Conservation (phyloP, 805 yeast genomes). For the Pichia eremophila region DNA sequence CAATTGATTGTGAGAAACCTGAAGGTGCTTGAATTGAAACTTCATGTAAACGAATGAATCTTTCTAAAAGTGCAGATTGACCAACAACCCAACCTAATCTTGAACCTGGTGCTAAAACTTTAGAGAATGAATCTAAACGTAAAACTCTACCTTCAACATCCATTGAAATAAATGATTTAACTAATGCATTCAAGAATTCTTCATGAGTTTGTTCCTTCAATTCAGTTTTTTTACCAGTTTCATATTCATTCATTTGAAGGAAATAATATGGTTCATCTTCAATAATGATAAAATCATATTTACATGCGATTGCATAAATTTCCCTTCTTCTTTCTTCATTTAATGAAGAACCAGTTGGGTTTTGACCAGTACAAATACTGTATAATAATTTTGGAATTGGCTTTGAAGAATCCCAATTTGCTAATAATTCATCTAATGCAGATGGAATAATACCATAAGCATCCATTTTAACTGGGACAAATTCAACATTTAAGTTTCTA, state of each 20-base stretch:
- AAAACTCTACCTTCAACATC: slow-evolving; percentile 87
- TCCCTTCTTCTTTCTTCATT: slow-evolving; percentile 65
- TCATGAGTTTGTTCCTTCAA: slow-evolving; percentile 38
- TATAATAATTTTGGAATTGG: slow-evolving; percentile 79
- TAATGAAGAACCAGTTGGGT: slow-evolving; percentile 91
- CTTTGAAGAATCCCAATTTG: slow-evolving; percentile 45
- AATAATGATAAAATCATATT: slow-evolving; percentile 76
- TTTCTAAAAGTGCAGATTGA: slow-evolving; percentile 52
- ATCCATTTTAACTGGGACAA: slow-evolving; percentile 64
- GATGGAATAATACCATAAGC: slow-evolving; percentile 53
- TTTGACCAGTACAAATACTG: slow-evolving; percentile 93
- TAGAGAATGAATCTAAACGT: slow-evolving; percentile 84
- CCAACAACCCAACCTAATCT: slow-evolving; percentile 88
- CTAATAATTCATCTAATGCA: slow-evolving; percentile 43
- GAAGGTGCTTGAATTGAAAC: slow-evolving; percentile 72
- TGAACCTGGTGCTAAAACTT: slow-evolving; percentile 84
- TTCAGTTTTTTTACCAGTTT: slow-evolving; percentile 29
- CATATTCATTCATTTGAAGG: slow-evolving; percentile 81
- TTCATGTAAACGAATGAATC: slow-evolving; percentile 66
- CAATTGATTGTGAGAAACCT: slow-evolving; percentile 68
- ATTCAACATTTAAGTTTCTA: slow-evolving; percentile 46
- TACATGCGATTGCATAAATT: slow-evolving; percentile 69
- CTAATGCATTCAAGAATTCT: slow-evolving; percentile 56
- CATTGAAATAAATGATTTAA: slow-evolving; percentile 62
- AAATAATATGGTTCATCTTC: slow-evolving; percentile 98